Evolutionary conservation across 2,329 filamentous ascomycete genomes (phyloP).

Genomic region (Penicillium sp.): DNA sequence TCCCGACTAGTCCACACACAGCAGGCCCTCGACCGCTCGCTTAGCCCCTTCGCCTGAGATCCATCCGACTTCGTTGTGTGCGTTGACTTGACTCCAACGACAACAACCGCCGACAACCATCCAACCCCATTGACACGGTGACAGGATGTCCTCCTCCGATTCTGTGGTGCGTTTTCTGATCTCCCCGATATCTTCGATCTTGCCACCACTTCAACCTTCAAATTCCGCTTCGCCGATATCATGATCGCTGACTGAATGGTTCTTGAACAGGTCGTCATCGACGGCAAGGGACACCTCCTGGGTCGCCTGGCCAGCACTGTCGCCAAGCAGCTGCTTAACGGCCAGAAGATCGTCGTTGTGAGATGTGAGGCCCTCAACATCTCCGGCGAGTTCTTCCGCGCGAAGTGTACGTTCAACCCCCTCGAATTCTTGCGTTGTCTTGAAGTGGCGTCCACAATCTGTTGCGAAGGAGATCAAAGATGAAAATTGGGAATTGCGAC

Average conservation of each 20-base stretch:
- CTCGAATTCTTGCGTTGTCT: slow-evolving; percentile 1
- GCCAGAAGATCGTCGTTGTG: slow-evolving; percentile 99
- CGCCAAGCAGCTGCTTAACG: slow-evolving; percentile 97
- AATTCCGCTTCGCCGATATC: slow-evolving; percentile 4
- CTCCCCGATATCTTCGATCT: slow-evolving; percentile 9
- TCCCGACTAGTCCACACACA: slow-evolving; percentile 35
- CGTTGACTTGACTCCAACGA: slow-evolving; percentile 43
- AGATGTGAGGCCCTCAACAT: slow-evolving; percentile 99
- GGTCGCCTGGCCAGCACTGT: slow-evolving; percentile 97
- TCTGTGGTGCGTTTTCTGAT: slow-evolving; percentile 53
- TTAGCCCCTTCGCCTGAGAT: slow-evolving; percentile 37
- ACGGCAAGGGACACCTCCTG: slow-evolving; percentile 99
- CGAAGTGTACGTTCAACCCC: slow-evolving; percentile 81
- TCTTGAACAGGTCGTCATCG: slow-evolving; percentile 77
- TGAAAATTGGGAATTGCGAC: slow-evolving; percentile 1
- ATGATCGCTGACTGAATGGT: slow-evolving; percentile 41
- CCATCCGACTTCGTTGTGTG: slow-evolving; percentile 41
- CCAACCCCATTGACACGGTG: slow-evolving; percentile 39
- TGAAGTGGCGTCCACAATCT: neutral
- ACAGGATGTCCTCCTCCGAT: slow-evolving; percentile 61
- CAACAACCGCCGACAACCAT: slow-evolving; percentile 45
- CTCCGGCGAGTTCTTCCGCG: slow-evolving; percentile 99
- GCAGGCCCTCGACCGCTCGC: slow-evolving; percentile 30
- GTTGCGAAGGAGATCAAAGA: neutral
- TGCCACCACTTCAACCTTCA: slow-evolving; percentile 9